Evolutionary conservation across 495 filamentous ascomycete species (phyloP), one percentile per base, ranked within the genome.

Genomic region (Xylaria bambusicola): DNA sequence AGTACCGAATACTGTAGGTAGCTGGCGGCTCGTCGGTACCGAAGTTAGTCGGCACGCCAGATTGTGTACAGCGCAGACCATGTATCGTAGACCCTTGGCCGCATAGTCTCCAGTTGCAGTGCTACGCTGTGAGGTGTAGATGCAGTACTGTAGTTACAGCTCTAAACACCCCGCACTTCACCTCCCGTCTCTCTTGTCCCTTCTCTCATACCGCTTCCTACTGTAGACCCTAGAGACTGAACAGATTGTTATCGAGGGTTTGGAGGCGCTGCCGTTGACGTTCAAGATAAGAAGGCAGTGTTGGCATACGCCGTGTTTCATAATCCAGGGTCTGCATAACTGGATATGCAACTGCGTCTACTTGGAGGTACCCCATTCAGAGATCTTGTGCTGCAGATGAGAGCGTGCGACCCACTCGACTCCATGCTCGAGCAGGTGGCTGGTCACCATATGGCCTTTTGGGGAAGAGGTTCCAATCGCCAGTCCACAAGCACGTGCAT

Each of bases 401-500:
- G n/a, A 23, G 44, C 35, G 15, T 40, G 52, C 52, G 41, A 44
- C 52, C 52, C 52, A 38, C 41, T 17, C 44, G n/a, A 48, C 40
- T 40, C 29, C 36, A 15, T 6, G 36, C 6, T 8, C 12, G 13
- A 3, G 7, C 36, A 8, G n/a, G 27, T 35, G 31, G 33, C 27
- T 17, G 20, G 38, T 48, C 29, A 27, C 53, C 57, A 60, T 60
- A 53, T 60, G 56, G 56, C 38, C 57, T 60, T 40, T 49, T 52
- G 49, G 57, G 57, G 57, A 45, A 55, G 2, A 13, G 20, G 40
- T 35, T 48, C 38, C 50, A 42, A 27, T n/a, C 8, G 6, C 50
- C 47, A 51, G 46, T 36, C 57, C 48, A 60, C 38, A 60, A 46
- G 57, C 57, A 60, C 57, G 57, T 60, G 52, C 44, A 17, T 5